Evolutionary conservation across 805 yeast genomes (phyloP), one percentile per base, ranked within the genome.

Genomic region (Ogataea paradorogensis): DNA sequence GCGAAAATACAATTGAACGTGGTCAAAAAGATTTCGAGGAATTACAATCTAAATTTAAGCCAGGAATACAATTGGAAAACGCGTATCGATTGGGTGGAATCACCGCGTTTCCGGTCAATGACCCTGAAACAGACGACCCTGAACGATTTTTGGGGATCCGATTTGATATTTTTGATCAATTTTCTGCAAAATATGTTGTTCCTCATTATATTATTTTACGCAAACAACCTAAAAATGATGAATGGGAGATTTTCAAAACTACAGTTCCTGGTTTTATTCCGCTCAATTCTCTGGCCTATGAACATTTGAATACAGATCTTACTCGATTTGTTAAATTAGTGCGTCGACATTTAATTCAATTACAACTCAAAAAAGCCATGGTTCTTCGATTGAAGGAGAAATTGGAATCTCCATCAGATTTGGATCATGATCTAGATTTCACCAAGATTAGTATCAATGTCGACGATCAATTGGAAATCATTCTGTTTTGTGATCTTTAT

Each of bases 201-300:
- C 76, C 80, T 2, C 79, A 74, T 48, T 76, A 76, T 51, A 63
- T 71, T 11, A 75, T 76, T 3, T 56, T 76, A 30, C 48, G 52
- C 15, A 53, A 43, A 30, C 33, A 36, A 2, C 38, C 38, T 8
- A 60, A 59, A 30, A 61, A 51, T 33, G 47, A 51, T 14, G 48
- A 51, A 14, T 63, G 67, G 67, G 40, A 33, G 15, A 27, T 63
- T 2, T 63, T 59, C 47, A 63, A 61, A 36, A 59, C 66, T 9
- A 65, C 69, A 7, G 26, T 63, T 3, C 68, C 69, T 1, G 53
- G 48, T 15, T 63, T 53, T 38, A 41, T 65, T 13, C 62, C 63
- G 5, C 30, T 59, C 18, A 38, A 48, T 10, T 27, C 51, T 5
- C 26, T 61, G 3, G 56, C 62, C 1, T 9, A 24, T 1, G 43